A percentile compares a stretch with the other conserved stretches of the same genome.
phyloP scores from a whole-genome alignment of 2,329 filamentous ascomycete genomes.

The Bipolaris bicolor region DNA sequence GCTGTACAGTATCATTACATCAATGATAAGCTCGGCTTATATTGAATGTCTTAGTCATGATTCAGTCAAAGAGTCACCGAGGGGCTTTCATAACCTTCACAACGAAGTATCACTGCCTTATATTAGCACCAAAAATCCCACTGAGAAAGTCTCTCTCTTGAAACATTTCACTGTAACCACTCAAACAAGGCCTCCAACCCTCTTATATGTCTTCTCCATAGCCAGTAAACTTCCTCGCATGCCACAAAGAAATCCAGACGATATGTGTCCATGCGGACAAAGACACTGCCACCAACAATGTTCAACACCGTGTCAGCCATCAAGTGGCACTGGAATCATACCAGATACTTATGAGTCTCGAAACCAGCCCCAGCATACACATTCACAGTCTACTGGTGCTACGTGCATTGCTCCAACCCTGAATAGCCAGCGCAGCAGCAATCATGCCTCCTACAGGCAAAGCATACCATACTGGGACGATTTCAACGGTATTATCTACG shows the following conservation, averaged over 20 bases:
- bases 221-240: not conserved
- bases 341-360: not conserved
- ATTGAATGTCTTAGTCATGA: too few species aligned
- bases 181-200: too few species aligned
- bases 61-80: too few species aligned
- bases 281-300: not conserved
- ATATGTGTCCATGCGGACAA: not conserved
- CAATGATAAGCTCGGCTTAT: too few species aligned
- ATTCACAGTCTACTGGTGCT: not conserved
- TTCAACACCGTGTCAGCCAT: too few species aligned
- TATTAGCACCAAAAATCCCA: too few species aligned
- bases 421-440: not conserved
- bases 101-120: too few species aligned
- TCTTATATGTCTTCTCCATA: not conserved
- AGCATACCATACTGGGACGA: constrained; percentile 6
- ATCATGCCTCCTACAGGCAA: not conserved
- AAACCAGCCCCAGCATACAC: not conserved
- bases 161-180: too few species aligned
- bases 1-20: too few species aligned
- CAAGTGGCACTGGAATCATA: not conserved
- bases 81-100: too few species aligned
- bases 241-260: not conserved
- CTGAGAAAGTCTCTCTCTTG: too few species aligned
- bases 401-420: not conserved
- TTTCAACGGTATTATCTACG: constrained; percentile 3